Evolutionary conservation across 2,329 filamentous ascomycete genomes (phyloP), one percentile per base, ranked within the genome.

Genomic region (Aspergillus awamori): DNA sequence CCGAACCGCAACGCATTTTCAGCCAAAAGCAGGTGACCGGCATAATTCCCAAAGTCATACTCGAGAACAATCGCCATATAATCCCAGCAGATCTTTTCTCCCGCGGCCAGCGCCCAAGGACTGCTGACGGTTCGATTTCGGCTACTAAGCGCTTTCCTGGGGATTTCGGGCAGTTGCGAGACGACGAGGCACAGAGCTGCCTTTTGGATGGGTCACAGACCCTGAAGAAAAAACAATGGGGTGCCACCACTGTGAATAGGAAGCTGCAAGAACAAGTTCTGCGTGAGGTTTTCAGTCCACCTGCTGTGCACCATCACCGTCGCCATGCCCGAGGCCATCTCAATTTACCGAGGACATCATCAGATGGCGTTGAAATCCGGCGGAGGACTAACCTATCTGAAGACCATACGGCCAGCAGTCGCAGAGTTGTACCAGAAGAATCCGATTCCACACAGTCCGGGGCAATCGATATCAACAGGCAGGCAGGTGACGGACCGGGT

Each of bases 41-140:
- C 36, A 86, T 89, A 22, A 87, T 96, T 30, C 93, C 94, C 2
- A 94, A 95, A 43, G 94, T 98, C 51, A 92, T 95, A 0, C 92
- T 97, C 63, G 91, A 94, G 71, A 93, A 97, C 74, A 98, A 98
- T 73, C 87, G 90, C 65, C 94, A 98, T 72, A 96, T 98, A 61
- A 87, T 97, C 45, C 94, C 94, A 1, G 87, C 92, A 49, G 91
- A 91, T 69, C 83, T 97, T 28, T 89, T 97, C 53, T 86, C 88
- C 57, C 83, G 88, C 17, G 82, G 87, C 33, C 82, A 77, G 55
- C 68, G 77, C 60, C 74, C 76, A n/a, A 70, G 70, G 30, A 74
- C 75, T 20, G 68, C 73, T 5, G 73, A 77, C 60, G 72, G 71
- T 43, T 64, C 67, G 6, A 58, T 62, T 6, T 61, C 67, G 11